Percentiles rank a stretch among this genome's conserved stretches.
phyloP scores from a whole-genome alignment of 164 flowering plant genomes.

The Akebia trifoliata region DNA sequence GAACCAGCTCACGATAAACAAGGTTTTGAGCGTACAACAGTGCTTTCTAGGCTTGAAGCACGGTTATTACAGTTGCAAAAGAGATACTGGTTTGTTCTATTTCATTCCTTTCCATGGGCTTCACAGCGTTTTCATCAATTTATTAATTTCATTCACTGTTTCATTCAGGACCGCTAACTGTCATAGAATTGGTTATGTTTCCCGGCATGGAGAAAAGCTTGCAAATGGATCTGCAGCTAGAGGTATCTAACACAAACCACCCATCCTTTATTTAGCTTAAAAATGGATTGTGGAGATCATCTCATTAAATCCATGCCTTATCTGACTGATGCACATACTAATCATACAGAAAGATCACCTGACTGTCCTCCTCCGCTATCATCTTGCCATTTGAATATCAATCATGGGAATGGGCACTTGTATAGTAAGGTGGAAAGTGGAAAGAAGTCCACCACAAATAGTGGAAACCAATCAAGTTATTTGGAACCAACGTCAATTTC shows the following conservation, averaged over 20 bases:
- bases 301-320: too few relatives aligned
- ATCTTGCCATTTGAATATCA: neutral
- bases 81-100: conserved; percentile 63
- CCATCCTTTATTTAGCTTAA: neutral
- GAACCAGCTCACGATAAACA: conserved; percentile 99
- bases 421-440: too few relatives aligned
- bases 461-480: too few relatives aligned
- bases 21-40: conserved; percentile 94
- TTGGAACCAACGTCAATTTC: conserved; percentile 24
- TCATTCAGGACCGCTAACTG: conserved; percentile 48
- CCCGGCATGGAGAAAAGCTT: conserved; percentile 33
- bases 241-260: conserved; percentile 24
- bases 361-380: conserved; percentile 7
- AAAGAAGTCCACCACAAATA: too few relatives aligned
- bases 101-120: neutral
- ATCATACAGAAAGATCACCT: conserved; percentile 14
- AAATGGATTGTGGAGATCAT: neutral
- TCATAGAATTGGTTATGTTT: conserved; percentile 78
- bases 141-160: neutral
- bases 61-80: conserved; percentile 67
- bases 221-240: conserved; percentile 15
- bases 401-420: neutral
- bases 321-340: neutral
- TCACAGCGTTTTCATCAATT: neutral
- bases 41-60: conserved; percentile 77